A percentile compares a stretch with the other conserved stretches of the same genome.
Evolutionary conservation across 305 asterid genomes (phyloP).

Genomic region (Fraxinus sp.): DNA sequence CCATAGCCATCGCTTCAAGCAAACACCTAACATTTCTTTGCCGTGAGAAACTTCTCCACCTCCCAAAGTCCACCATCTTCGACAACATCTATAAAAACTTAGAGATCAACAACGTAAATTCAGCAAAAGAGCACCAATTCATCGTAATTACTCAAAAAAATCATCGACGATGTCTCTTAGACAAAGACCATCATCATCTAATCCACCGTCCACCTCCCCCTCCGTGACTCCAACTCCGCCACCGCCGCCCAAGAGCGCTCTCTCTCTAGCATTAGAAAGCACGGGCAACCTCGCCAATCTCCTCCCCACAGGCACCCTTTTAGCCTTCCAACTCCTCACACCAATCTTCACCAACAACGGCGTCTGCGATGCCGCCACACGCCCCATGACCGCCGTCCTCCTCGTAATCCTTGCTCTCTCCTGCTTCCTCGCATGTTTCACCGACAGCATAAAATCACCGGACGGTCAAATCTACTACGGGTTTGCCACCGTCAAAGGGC

Average conservation of each 20-base stretch:
- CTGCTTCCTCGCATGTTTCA: constrained; percentile 63
- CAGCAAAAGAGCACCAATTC: neutral
- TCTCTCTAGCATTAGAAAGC: constrained; percentile 47
- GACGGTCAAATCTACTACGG: constrained; percentile 65
- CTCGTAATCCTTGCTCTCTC: constrained; percentile 45
- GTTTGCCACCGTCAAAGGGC: constrained; percentile 51
- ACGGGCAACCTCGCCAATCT: constrained; percentile 73
- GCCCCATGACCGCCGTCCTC: constrained; percentile 42
- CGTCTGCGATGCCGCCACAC: constrained; percentile 46
- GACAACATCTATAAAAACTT: neutral
- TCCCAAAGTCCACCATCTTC: neutral
- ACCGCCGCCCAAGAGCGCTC: constrained; percentile 29
- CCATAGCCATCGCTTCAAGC: neutral
- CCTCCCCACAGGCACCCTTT: constrained; percentile 78
- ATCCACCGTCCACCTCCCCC: constrained; percentile 17
- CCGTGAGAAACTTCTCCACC: neutral
- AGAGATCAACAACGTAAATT: neutral
- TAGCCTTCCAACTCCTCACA: constrained; percentile 70
- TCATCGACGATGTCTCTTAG: constrained; percentile 24
- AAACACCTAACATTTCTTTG: neutral
- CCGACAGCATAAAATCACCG: constrained; percentile 51
- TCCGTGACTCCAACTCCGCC: neutral
- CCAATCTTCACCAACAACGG: constrained; percentile 70
- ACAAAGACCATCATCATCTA: constrained; percentile 24
- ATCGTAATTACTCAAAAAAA: neutral